phyloP scores from a whole-genome alignment of 2,329 filamentous ascomycete species.

The Fonsecaea erecta region DNA sequence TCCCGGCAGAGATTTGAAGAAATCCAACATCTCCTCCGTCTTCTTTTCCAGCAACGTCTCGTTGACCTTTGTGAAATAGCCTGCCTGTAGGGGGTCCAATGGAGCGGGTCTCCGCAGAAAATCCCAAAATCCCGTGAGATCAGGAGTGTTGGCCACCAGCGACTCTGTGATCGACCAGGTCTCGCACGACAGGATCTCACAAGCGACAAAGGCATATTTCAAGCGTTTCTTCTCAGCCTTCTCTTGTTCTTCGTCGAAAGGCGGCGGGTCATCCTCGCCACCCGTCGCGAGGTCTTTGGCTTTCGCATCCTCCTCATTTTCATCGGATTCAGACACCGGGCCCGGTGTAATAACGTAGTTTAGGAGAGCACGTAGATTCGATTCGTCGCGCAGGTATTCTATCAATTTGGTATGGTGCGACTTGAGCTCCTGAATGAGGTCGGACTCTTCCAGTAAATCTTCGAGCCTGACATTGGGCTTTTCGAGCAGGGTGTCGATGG shows the following conservation, averaged over 20 bases:
- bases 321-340: constrained; percentile 56
- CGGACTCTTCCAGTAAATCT: constrained; percentile 92
- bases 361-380: constrained; percentile 80
- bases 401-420: constrained; percentile 97
- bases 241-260: constrained; percentile 56
- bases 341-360: constrained; percentile 86
- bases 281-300: constrained; percentile 35
- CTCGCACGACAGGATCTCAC: constrained; percentile 91
- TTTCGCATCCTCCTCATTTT: constrained; percentile 53
- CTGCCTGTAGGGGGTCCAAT: constrained; percentile 88
- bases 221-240: constrained; percentile 88
- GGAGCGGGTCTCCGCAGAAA: constrained; percentile 84
- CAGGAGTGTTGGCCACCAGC: constrained; percentile 78
- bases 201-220: constrained; percentile 90
- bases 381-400: constrained; percentile 88
- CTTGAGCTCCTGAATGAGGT: constrained; percentile 96
- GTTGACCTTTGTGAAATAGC: constrained; percentile 98
- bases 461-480: constrained; percentile 93
- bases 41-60: constrained; percentile 97
- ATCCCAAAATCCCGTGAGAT: constrained; percentile 85
- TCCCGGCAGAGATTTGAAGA: constrained; percentile 81
- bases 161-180: constrained; percentile 97
- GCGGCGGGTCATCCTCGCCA: constrained; percentile 39
- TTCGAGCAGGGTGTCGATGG: constrained; percentile 95
- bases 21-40: constrained; percentile 92